A percentile compares a stretch with the other conserved stretches of the same genome.
Evolutionary conservation across 495 filamentous ascomycete species (phyloP).

Genomic region (Penicillium coffeae): DNA sequence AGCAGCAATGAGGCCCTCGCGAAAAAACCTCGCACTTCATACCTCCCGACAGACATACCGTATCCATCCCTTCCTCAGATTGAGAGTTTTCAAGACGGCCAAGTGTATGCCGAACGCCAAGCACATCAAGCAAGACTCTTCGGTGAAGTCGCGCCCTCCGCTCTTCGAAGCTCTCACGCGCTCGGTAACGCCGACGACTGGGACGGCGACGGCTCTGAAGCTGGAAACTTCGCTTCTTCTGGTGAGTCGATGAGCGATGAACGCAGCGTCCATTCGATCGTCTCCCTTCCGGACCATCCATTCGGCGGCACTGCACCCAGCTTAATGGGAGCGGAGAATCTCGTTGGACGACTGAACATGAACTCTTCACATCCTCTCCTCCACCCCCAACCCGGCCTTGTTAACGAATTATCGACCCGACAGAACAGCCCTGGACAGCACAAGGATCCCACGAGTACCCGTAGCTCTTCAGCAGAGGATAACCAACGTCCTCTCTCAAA

Average conservation of each 20-base stretch:
- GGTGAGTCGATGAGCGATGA: conserved; percentile 46
- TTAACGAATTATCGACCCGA: conserved; percentile 32
- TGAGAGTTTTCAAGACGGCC: conserved; percentile 35
- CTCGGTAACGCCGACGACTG: conserved; percentile 34
- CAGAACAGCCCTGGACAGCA: conserved; percentile 30
- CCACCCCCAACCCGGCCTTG: conserved; percentile 25
- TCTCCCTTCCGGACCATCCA: conserved; percentile 40
- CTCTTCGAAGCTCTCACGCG: conserved; percentile 59
- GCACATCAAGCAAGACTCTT: conserved; percentile 54
- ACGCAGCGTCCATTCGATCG: conserved; percentile 35
- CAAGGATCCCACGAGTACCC: conserved; percentile 14
- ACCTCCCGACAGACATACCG: conserved; percentile 27
- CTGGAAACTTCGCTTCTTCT: conserved; percentile 37
- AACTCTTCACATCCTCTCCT: conserved; percentile 46
- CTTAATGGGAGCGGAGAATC: conserved; percentile 62
- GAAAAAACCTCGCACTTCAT: conserved; percentile 37
- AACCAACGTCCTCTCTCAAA: conserved; percentile 9
- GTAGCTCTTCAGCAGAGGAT: conserved; percentile 10
- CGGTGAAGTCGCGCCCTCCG: conserved; percentile 73
- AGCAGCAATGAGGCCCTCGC: conserved; percentile 34
- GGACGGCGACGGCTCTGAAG: conserved; percentile 24
- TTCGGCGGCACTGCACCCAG: conserved; percentile 50
- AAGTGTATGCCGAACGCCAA: conserved; percentile 25
- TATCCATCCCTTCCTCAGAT: conserved; percentile 45
- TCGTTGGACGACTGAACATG: conserved; percentile 67